Evolutionary conservation across 768 basidiomycete genomes (phyloP).

Genomic region (Pulveroboletus ravenelii): DNA sequence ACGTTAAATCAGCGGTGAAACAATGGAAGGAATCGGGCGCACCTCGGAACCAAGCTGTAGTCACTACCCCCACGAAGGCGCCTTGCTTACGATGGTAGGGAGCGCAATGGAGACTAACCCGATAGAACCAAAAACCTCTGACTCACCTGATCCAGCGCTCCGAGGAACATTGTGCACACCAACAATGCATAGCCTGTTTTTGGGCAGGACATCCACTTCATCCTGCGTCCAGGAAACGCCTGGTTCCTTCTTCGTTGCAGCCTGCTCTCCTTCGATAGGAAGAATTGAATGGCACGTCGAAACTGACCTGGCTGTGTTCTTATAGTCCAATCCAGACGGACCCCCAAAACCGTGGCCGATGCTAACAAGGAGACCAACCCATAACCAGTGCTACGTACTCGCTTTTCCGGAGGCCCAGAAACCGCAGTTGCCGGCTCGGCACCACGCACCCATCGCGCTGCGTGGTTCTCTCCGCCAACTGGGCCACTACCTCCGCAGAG

Average conservation of each 20-base stretch:
- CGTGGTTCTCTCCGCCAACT: too few species aligned
- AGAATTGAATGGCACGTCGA: neutral
- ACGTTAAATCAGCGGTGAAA: neutral
- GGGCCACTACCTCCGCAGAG: too few species aligned
- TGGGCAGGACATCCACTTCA: slow-evolving; percentile 37
- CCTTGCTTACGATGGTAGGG: slow-evolving; percentile 59
- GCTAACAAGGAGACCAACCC: neutral
- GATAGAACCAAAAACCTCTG: neutral
- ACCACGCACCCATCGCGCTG: neutral
- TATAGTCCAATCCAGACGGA: neutral
- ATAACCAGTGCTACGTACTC: neutral
- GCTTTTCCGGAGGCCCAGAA: neutral
- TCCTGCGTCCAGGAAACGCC: slow-evolving; percentile 48
- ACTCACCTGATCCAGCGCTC: slow-evolving; percentile 57
- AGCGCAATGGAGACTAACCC: slow-evolving; percentile 57
- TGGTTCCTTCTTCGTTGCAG: slow-evolving; percentile 17
- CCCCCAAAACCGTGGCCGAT: too few species aligned
- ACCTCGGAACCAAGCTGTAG: slow-evolving; percentile 77
- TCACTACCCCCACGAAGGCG: slow-evolving; percentile 52
- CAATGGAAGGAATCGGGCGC: slow-evolving; percentile 6
- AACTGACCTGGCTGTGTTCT: too few species aligned
- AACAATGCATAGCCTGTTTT: too few species aligned
- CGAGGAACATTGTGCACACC: slow-evolving; percentile 30
- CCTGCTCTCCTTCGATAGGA: neutral
- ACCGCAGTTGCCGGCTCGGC: neutral